Conservation (phyloP, 2,329 filamentous ascomycete genomes). For the Macrophomina pseudophaseolina region DNA sequence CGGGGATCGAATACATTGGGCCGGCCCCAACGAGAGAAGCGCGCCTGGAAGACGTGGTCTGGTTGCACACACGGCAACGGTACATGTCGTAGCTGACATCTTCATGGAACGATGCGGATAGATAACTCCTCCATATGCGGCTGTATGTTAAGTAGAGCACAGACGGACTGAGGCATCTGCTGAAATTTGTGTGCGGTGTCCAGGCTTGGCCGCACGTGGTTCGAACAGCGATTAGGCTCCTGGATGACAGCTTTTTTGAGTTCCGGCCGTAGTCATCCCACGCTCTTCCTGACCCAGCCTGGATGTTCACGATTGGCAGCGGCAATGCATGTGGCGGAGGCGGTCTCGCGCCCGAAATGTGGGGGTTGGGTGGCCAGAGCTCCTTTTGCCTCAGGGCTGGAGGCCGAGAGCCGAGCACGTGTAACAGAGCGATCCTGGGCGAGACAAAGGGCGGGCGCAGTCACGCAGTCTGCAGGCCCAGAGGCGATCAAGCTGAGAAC, state of each 20-base stretch:
- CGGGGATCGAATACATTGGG: background rate
- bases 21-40: too few relatives aligned
- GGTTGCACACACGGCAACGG: background rate
- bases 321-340: background rate
- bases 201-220: too few relatives aligned
- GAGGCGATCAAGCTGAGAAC: too few relatives aligned
- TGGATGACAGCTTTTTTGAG: background rate
- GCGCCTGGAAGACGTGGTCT: too few relatives aligned
- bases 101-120: background rate
- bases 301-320: background rate
- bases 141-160: background rate
- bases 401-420: constrained; percentile 6
- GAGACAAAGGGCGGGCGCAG: background rate
- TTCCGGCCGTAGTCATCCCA: background rate
- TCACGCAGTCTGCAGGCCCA: too few relatives aligned
- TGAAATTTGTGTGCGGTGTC: background rate
- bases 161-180: background rate
- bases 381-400: too few relatives aligned
- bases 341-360: background rate
- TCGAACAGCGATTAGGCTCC: too few relatives aligned
- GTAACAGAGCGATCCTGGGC: background rate
- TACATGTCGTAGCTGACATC: background rate
- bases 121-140: background rate
- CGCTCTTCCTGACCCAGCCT: background rate
- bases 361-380: background rate